These are phyloP conservation scores for Chaetomium sp. DNA, from an alignment of 2,329 filamentous ascomycete genomes.

Conservation along the genomic window DNA sequence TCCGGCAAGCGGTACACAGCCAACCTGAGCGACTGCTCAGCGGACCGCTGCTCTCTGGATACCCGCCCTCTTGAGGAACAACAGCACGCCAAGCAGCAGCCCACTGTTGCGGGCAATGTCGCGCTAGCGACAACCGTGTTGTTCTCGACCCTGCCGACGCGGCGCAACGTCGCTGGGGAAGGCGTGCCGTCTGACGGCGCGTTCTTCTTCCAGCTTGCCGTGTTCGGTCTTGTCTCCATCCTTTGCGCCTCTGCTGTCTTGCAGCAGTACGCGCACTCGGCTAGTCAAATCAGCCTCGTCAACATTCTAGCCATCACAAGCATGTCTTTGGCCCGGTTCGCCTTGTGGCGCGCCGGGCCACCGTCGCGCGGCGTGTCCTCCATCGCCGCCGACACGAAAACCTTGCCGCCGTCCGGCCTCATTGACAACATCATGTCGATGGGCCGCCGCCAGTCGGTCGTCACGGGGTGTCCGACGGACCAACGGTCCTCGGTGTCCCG, in stretches of 20 bases:
- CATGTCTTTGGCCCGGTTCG: constrained; percentile 16
- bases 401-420: constrained; percentile 7
- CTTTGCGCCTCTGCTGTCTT: constrained; percentile 15
- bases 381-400: neutral
- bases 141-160: constrained; percentile 21
- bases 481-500: constrained; percentile 11
- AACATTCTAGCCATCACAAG: constrained; percentile 17
- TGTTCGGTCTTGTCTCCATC: constrained; percentile 25
- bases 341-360: constrained; percentile 9
- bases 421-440: constrained; percentile 22
- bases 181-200: neutral
- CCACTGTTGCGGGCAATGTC: constrained; percentile 6
- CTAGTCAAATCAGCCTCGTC: constrained; percentile 12
- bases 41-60: neutral
- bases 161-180: constrained; percentile 14
- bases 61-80: neutral
- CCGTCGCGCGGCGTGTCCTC: constrained; percentile 6
- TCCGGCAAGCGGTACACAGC: neutral
- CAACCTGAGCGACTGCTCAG: neutral
- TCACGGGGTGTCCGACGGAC: constrained; percentile 1
- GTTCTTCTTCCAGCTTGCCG: constrained; percentile 20
- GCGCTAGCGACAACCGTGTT: constrained; percentile 7
- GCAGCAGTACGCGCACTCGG: constrained; percentile 9
- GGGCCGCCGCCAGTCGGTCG: constrained; percentile 11
- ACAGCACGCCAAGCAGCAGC: constrained; percentile 5